Base-by-base conservation (phyloP, 139 green algal species). In the Chlorella sp. region DNA sequence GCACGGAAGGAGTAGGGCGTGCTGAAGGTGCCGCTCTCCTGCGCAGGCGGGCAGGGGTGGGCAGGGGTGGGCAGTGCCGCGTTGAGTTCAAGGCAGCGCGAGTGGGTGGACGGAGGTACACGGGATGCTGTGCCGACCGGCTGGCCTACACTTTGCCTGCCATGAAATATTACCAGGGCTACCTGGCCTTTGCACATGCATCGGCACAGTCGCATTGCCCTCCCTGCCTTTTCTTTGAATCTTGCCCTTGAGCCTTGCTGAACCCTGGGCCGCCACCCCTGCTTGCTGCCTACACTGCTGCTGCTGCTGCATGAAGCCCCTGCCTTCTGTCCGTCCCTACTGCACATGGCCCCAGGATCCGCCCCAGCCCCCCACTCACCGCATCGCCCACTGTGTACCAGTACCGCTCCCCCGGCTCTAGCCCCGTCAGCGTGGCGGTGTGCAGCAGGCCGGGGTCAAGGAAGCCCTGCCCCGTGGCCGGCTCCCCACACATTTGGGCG, bases 381-480 rank as follows among this genome's bases (percentile, higher is more conserved):
- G 93, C 89, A 88, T 96, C 93, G 0, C 96, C 96, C 12, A 94
- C 92, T 4, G 61, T 39, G 86, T 97, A 98, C 86, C 93, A 96
- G 90, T 96, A 96, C 15, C 53, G 68, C 21, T 75, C 90, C 34
- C 89, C 89, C 2, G 95, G 92, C 64, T 86, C 0, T 77, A 98
- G 92, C 12, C 89, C 92, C 15, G 80, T 91, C 78, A 98, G 85
- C 19, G 92, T 48, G 0, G 92, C 95, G 39, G 83, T 81, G 90
- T 97, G 94, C 75, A 95, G 83, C 18, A 84, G 32, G 19, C 96
- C 96, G 19, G 93, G 95, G 80, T 95, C 90, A 26, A 96, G 37
- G 82, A 90, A 97, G 30, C 95, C 96, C 26, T 68, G 87, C 28
- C 78, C 85, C 14, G 73, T 64, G 28, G 94, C 94, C 22, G 94